These are phyloP conservation scores for Thermochaetoides thermophila DNA, from an alignment of 495 filamentous ascomycete species.

Conservation along the genomic window DNA sequence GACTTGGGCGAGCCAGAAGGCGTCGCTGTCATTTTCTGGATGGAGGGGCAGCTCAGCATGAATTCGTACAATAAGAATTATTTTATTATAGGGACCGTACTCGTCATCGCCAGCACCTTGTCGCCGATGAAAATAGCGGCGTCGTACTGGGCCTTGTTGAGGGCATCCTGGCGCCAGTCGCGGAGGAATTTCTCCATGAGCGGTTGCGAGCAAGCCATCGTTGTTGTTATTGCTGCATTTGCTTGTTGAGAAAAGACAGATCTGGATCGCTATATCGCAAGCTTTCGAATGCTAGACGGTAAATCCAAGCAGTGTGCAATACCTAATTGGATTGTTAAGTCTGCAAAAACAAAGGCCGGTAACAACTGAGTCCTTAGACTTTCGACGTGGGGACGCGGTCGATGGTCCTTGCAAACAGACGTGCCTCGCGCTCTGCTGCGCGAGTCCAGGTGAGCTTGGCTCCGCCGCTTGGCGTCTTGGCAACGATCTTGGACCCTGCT, in stretches of 20 bases:
- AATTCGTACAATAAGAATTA: too few species aligned
- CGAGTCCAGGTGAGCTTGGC: conserved; percentile 4
- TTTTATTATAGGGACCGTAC: conserved; percentile 44
- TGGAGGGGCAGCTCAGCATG: conserved; percentile 1
- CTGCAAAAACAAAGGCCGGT: too few species aligned
- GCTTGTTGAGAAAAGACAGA: too few species aligned
- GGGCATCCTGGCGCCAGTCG: conserved; percentile 82
- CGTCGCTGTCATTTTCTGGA: conserved; percentile 10
- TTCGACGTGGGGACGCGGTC: conserved; percentile 1
- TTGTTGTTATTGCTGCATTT: conserved; percentile 1
- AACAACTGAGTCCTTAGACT: not conserved
- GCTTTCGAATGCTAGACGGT: too few species aligned
- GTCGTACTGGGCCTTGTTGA: conserved; percentile 88
- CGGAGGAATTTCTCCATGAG: conserved; percentile 82
- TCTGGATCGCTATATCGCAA: too few species aligned
- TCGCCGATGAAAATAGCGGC: conserved; percentile 93
- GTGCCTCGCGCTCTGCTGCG: too few species aligned
- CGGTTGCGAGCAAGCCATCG: conserved; percentile 13
- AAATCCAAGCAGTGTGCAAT: too few species aligned
- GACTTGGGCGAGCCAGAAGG: conserved; percentile 21
- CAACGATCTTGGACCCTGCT: too few species aligned
- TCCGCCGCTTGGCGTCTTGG: too few species aligned
- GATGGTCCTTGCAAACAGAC: too few species aligned
- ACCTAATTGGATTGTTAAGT: too few species aligned
- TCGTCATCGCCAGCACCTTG: conserved; percentile 85